phyloP scores from a whole-genome alignment of 441 rosid species.

The Adansonia gregorii region DNA sequence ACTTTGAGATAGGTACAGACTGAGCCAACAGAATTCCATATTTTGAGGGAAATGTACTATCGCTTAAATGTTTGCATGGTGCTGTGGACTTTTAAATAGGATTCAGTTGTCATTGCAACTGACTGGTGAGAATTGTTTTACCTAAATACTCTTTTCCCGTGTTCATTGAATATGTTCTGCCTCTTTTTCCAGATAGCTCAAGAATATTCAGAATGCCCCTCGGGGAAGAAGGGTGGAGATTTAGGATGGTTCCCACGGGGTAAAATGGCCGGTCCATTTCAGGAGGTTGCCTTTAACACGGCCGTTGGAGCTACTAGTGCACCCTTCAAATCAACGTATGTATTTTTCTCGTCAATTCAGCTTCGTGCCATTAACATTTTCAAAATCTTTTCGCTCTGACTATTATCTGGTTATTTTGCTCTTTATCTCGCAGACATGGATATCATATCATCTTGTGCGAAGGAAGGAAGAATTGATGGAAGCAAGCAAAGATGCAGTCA shows the following conservation, averaged over 20 bases:
- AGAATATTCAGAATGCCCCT: conserved; percentile 92
- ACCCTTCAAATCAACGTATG: conserved; percentile 95
- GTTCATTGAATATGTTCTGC: neutral
- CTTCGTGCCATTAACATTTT: neutral
- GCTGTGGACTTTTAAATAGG: neutral
- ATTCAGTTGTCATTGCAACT: neutral
- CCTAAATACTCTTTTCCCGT: conserved; percentile 8
- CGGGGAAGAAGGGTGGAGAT: conserved; percentile 98
- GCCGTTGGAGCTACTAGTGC: conserved; percentile 86
- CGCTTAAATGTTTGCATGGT: neutral
- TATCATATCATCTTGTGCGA: conserved; percentile 81
- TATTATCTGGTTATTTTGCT: conserved; percentile 16
- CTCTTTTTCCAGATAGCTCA: conserved; percentile 67
- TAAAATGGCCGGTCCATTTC: conserved; percentile 98
- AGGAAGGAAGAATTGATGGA: conserved; percentile 83
- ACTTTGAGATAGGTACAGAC: neutral
- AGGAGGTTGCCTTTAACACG: conserved; percentile 86
- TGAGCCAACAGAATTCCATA: neutral
- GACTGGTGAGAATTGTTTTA: neutral
- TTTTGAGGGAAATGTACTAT: neutral
- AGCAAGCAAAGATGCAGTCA: neutral
- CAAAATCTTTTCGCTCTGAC: neutral
- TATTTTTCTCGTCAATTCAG: neutral
- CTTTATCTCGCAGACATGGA: conserved; percentile 68
- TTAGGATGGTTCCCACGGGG: conserved; percentile 99